Evolutionary conservation across 805 yeast species (phyloP), one percentile per base, ranked within the genome.

Genomic region (Wickerhamomyces sydowiorum): DNA sequence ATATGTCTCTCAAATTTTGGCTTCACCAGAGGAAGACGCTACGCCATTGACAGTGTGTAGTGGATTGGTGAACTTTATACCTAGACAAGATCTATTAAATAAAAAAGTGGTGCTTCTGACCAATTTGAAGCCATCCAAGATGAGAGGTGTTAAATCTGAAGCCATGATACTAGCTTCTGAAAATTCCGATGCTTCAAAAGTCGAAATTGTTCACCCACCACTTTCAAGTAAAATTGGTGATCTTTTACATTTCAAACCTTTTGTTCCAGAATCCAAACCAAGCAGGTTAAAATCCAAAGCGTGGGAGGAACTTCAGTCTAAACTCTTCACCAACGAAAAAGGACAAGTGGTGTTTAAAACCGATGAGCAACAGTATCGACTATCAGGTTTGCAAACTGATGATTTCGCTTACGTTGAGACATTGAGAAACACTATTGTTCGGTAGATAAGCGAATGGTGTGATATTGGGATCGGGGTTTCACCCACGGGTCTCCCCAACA

Each of bases 101-200:
- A 58, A 64, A 5, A 52, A 62, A 20, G 82, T 80, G 3, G 78
- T 80, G 1, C 63, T 82, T 2, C 65, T 80, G 18, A 68, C 73
- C 6, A 82, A 82, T 51, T 58, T 82, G 57, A 81, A 80, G 50
- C 73, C 80, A 3, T 68, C 78, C 10, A 79, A 78, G 53, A 73
- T 82, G 74, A 62, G 86, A 46, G 87, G 87, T 1, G 70, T 74
- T 18, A 56, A 53, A 32, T 78, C 85, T 2, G 76, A 79, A 48
- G 86, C 83, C 0, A 82, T 82, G 87, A 52, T 82, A 1, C 53
- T 82, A 18, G 86, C 86, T n/a, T 80, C 85, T 1, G 75, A 64
- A 25, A 57, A 45, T 13, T 28, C 40, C 0, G 42, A 30, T 6
- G 48, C 37, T 7, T 59, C 48, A 2, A 47, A 47, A 21, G 78